Evolutionary conservation across 1,139 yeast genomes (phyloP).

Genomic region (Suzukiozyma palmioleophila): DNA sequence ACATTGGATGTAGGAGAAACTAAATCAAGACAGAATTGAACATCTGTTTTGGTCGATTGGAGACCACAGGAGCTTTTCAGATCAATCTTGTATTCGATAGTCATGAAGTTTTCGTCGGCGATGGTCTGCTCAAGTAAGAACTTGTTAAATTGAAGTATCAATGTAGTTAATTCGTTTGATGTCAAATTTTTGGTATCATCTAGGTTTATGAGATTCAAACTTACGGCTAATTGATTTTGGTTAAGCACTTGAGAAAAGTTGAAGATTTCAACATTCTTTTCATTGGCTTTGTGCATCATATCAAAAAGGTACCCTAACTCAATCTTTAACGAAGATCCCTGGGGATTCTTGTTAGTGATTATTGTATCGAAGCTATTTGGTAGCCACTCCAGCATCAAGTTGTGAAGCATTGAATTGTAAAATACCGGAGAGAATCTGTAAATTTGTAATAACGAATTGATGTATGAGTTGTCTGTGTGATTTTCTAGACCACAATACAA

Average conservation of each 20-base stretch:
- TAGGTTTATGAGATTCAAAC: constrained; percentile 49
- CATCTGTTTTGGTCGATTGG: constrained; percentile 3
- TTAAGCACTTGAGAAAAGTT: constrained; percentile 57
- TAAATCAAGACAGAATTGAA: constrained; percentile 35
- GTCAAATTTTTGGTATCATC: constrained; percentile 40
- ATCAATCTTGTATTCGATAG: constrained; percentile 36
- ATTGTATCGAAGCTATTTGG: constrained; percentile 35
- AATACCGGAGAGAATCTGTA: constrained; percentile 73
- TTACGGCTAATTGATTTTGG: constrained; percentile 41
- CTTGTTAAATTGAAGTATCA: constrained; percentile 54
- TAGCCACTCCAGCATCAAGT: constrained; percentile 56
- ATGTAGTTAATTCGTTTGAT: constrained; percentile 30
- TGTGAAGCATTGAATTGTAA: constrained; percentile 57
- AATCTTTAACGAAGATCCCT: constrained; percentile 56
- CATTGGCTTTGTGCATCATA: constrained; percentile 81
- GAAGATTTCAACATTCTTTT: constrained; percentile 65
- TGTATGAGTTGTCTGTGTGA: constrained; percentile 75
- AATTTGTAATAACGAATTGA: constrained; percentile 78
- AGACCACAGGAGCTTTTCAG: constrained; percentile 20
- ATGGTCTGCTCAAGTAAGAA: constrained; percentile 52
- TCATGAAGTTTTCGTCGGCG: constrained; percentile 32
- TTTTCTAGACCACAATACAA: constrained; percentile 84
- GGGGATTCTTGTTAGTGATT: constrained; percentile 25
- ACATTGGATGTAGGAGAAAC: constrained; percentile 29
- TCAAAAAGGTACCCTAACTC: constrained; percentile 89